Evolutionary conservation across 2,329 filamentous ascomycete species (phyloP).

Genomic region (Teratosphaeria epicoccoides): DNA sequence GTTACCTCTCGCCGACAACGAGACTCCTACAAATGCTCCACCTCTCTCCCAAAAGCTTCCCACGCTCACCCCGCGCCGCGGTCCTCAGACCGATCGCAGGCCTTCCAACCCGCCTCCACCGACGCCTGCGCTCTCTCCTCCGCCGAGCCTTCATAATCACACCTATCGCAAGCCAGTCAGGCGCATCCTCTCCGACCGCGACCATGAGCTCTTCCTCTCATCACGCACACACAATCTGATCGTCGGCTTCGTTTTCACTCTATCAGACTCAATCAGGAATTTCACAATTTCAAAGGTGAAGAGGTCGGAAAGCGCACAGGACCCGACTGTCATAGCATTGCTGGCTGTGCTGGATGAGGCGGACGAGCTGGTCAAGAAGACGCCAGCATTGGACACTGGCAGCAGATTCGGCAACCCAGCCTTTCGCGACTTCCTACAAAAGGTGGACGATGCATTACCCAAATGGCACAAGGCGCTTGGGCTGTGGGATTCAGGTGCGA

Average conservation of each 20-base stretch:
- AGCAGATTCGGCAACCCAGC: conserved; percentile 91
- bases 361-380: conserved; percentile 53
- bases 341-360: conserved; percentile 60
- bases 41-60: conserved; percentile 51
- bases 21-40: conserved; percentile 20
- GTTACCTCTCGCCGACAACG: neutral
- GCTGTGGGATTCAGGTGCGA: conserved; percentile 41
- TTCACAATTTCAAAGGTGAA: conserved; percentile 53
- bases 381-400: conserved; percentile 76
- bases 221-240: conserved; percentile 69
- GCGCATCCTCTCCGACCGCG: conserved; percentile 68
- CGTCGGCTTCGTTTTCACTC: conserved; percentile 71
- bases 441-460: conserved; percentile 38
- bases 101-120: conserved; percentile 51
- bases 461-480: conserved; percentile 56
- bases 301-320: conserved; percentile 41
- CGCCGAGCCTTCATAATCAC: conserved; percentile 47
- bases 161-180: conserved; percentile 56
- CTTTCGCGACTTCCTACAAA: conserved; percentile 73
- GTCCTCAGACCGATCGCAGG: conserved; percentile 35
- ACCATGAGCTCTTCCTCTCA: conserved; percentile 70
- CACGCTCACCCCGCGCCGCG: conserved; percentile 55
- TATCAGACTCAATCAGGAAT: conserved; percentile 71
- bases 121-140: conserved; percentile 62
- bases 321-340: conserved; percentile 52